Evolutionary conservation across 2,329 filamentous ascomycete genomes (phyloP).

Genomic region (Corynespora cassiicola): DNA sequence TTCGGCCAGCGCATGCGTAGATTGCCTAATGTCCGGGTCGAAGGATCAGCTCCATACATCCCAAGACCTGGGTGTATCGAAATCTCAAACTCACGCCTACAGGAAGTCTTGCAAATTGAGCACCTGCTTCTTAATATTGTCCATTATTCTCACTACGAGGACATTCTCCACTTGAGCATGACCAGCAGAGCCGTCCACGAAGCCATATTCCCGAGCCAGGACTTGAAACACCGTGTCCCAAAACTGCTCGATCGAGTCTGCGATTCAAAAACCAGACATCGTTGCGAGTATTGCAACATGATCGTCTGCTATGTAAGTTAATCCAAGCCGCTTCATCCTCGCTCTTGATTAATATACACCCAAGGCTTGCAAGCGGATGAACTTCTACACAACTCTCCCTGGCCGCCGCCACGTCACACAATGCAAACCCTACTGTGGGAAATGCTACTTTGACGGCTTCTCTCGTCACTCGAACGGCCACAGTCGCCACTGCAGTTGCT

Average conservation of each 20-base stretch:
- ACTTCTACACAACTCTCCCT: no score
- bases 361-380: no score
- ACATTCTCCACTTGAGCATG: conserved; percentile 23
- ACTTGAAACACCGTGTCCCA: conserved; percentile 17
- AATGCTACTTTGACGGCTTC: conserved; percentile 19
- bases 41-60: conserved; percentile 9
- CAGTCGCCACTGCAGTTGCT: conserved; percentile 17
- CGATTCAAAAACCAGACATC: conserved; percentile 6
- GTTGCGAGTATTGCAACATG: conserved; percentile 27
- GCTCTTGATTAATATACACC: not conserved
- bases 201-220: conserved; percentile 19
- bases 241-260: conserved; percentile 20
- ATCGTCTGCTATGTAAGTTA: conserved; percentile 18
- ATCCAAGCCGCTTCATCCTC: no score
- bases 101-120: conserved; percentile 22
- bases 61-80: conserved; percentile 12
- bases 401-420: conserved; percentile 17
- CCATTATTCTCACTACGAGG: conserved; percentile 19
- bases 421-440: conserved; percentile 20
- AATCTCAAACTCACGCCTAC: conserved; percentile 16
- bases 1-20: not conserved
- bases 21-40: no score
- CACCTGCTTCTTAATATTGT: conserved; percentile 24
- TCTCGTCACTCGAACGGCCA: conserved; percentile 1
- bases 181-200: conserved; percentile 18